Conservation (phyloP, 768 basidiomycete species). For the Lentinula detonsa region DNA sequence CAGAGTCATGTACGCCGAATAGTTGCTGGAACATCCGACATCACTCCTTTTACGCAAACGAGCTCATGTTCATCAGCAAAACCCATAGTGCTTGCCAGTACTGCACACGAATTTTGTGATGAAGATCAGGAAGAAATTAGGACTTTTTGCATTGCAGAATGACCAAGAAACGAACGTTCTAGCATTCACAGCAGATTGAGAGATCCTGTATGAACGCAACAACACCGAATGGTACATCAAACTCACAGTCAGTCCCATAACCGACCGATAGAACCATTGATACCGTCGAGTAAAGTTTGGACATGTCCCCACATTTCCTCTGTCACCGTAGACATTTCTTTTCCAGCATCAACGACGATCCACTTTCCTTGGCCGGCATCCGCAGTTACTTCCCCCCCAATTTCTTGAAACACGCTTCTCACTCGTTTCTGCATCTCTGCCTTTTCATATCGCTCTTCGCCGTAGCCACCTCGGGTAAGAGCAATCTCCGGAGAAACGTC, state of each 20-base stretch:
- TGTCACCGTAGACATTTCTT: constrained; percentile 40
- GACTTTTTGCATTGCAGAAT: no score
- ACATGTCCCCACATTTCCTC: constrained; percentile 51
- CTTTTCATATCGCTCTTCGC: constrained; percentile 83
- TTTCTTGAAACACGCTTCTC: constrained; percentile 47
- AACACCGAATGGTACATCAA: neutral
- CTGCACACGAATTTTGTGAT: no score
- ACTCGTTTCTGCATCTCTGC: constrained; percentile 69
- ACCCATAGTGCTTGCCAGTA: no score
- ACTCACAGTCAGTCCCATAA: constrained; percentile 36
- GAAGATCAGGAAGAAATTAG: no score
- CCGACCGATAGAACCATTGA: constrained; percentile 34
- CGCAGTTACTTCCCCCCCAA: constrained; percentile 44
- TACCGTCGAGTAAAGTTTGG: constrained; percentile 31
- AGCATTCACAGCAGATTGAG: no score
- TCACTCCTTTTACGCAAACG: no score
- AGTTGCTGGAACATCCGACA: no score
- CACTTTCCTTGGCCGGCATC: constrained; percentile 28
- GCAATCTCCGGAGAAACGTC: constrained; percentile 72
- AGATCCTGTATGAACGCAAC: no score
- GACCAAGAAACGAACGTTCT: no score
- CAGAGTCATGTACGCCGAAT: no score
- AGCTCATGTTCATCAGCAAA: no score
- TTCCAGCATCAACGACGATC: constrained; percentile 57
- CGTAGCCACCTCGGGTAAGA: constrained; percentile 69